Evolutionary conservation across 495 filamentous ascomycete genomes (phyloP).

Genomic region (Penicillium coffeae): DNA sequence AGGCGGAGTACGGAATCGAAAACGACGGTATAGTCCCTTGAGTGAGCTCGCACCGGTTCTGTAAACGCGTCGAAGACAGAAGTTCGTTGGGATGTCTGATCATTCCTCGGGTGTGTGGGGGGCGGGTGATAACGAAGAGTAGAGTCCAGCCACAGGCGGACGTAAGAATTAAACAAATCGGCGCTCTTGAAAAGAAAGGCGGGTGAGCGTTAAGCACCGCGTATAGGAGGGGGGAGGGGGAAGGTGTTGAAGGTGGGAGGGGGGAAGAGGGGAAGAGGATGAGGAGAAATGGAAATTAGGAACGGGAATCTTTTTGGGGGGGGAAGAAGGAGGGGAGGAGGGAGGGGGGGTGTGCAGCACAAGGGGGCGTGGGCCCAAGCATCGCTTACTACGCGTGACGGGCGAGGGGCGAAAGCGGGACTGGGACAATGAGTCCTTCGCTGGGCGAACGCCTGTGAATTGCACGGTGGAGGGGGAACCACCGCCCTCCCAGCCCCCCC

Average conservation of each 20-base stretch:
- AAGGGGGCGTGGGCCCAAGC: slow-evolving; percentile 27
- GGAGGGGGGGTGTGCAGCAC: slow-evolving; percentile 24
- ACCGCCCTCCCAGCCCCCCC: slow-evolving; percentile 1
- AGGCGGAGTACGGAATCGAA: slow-evolving; percentile 34
- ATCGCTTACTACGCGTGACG: slow-evolving; percentile 25
- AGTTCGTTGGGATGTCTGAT: slow-evolving; percentile 45
- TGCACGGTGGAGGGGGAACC: background rate
- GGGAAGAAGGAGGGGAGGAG: slow-evolving; percentile 23
- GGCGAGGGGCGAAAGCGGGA: slow-evolving; percentile 19
- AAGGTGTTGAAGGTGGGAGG: slow-evolving; percentile 32
- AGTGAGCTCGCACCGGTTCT: slow-evolving; percentile 50
- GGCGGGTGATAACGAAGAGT: slow-evolving; percentile 35
- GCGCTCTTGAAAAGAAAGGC: slow-evolving; percentile 36
- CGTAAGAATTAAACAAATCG: slow-evolving; percentile 29
- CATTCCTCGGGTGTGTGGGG: slow-evolving; percentile 44
- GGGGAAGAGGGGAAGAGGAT: slow-evolving; percentile 34
- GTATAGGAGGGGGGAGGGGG: slow-evolving; percentile 13
- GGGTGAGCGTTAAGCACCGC: slow-evolving; percentile 29
- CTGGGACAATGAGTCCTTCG: background rate
- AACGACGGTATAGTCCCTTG: slow-evolving; percentile 50
- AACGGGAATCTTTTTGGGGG: slow-evolving; percentile 15
- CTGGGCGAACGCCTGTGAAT: background rate
- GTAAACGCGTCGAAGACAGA: slow-evolving; percentile 45
- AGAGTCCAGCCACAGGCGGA: slow-evolving; percentile 47
- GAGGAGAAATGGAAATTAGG: slow-evolving; percentile 31